phyloP scores from a whole-genome alignment of 805 yeast genomes.

The Nematodospora valgi region DNA sequence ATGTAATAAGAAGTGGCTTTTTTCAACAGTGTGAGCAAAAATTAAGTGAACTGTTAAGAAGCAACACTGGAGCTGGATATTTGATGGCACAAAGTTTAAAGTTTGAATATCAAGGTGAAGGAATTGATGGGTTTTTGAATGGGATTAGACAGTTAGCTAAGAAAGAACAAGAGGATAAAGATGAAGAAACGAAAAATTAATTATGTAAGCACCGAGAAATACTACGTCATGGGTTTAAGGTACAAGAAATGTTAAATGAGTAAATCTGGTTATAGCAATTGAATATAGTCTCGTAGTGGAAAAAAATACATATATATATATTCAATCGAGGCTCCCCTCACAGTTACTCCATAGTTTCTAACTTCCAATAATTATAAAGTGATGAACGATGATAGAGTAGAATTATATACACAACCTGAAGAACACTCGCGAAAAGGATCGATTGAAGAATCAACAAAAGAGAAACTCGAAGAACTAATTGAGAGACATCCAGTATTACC shows the following conservation, averaged over 20 bases:
- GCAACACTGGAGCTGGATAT: slow-evolving; percentile 42
- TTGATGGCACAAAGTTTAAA: slow-evolving; percentile 47
- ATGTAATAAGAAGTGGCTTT: slow-evolving; percentile 47
- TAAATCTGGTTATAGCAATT: too few relatives aligned
- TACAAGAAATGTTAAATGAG: too few relatives aligned
- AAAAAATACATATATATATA: too few relatives aligned
- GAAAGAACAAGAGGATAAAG: slow-evolving; percentile 11
- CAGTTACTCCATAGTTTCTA: too few relatives aligned
- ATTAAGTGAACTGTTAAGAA: slow-evolving; percentile 40
- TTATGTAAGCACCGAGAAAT: too few relatives aligned
- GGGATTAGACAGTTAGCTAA: slow-evolving; percentile 35
- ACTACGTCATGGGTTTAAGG: too few relatives aligned
- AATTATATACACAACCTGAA: slow-evolving; percentile 25
- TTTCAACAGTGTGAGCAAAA: slow-evolving; percentile 41
- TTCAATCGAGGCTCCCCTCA: too few relatives aligned
- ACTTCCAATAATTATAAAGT: too few relatives aligned
- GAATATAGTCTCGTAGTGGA: too few relatives aligned
- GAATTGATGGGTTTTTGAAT: slow-evolving; percentile 46
- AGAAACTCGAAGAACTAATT: slow-evolving; percentile 25
- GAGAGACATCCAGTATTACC: slow-evolving; percentile 15
- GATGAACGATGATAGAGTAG: slow-evolving; percentile 14
- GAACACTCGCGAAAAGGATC: slow-evolving; percentile 5
- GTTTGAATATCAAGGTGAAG: slow-evolving; percentile 53
- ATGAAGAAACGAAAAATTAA: too few relatives aligned
- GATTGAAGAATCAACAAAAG: slow-evolving; percentile 14